A percentile compares a stretch with the other conserved stretches of the same genome.
These are phyloP conservation scores for Atkinsonella texensis DNA, from an alignment of 2,329 filamentous ascomycete species.

Conservation along the genomic window DNA sequence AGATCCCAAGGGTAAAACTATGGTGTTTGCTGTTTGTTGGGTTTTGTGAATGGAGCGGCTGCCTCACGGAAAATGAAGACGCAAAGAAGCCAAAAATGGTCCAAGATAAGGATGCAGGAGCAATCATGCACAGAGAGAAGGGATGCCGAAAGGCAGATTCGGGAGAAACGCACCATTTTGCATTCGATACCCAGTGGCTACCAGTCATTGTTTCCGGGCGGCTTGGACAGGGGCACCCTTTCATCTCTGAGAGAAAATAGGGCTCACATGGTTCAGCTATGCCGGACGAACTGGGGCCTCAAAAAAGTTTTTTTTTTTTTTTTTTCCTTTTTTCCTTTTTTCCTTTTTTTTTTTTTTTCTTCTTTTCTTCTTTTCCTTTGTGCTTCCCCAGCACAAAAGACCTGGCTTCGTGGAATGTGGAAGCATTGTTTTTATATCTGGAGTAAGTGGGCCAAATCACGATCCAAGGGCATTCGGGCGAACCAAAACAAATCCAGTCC, in stretches of 20 bases:
- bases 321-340: not conserved
- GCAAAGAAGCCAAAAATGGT: not conserved
- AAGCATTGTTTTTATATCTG: not conserved
- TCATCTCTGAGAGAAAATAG: not conserved
- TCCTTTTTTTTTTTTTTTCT: too few relatives aligned
- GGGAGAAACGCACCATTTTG: not conserved
- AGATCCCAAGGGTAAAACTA: not conserved
- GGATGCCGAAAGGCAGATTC: not conserved
- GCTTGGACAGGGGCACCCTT: not conserved
- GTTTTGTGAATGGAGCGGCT: not conserved
- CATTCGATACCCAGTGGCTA: constrained; percentile 3
- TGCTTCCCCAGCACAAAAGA: not conserved
- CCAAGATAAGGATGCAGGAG: not conserved
- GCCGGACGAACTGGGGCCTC: not conserved
- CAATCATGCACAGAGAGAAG: not conserved
- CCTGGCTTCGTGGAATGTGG: not conserved
- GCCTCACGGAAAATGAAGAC: not conserved
- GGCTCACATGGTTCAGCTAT: not conserved
- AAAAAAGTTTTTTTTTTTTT: not conserved
- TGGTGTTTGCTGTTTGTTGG: not conserved
- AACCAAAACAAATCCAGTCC: too few relatives aligned
- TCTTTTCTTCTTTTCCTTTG: too few relatives aligned
- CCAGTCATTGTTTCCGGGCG: not conserved
- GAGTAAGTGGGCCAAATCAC: not conserved
- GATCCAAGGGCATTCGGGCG: not conserved